Conservation (phyloP, 1,284 basidiomycete species). For the Cystobasidiaceae sp. region DNA sequence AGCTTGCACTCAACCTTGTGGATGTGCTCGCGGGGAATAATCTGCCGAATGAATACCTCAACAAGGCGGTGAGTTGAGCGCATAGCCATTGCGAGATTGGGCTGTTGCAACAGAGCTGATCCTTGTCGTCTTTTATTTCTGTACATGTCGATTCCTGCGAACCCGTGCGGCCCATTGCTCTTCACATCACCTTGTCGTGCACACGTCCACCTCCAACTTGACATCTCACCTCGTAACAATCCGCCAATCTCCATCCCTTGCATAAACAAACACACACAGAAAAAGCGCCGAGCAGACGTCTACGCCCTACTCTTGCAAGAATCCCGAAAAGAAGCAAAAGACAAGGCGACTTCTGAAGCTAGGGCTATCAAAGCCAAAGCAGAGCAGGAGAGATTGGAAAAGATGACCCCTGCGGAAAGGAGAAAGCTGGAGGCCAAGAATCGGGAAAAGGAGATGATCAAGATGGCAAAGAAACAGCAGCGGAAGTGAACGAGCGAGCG, state of each 20-base stretch:
- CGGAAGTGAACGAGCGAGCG: neutral
- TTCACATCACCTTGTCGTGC: neutral
- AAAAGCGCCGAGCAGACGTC: conserved; percentile 23
- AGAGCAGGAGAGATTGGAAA: conserved; percentile 20
- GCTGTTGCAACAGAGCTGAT: neutral
- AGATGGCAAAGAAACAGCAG: conserved; percentile 26
- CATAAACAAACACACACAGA: neutral
- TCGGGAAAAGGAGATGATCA: conserved; percentile 23
- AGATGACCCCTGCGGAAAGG: conserved; percentile 19
- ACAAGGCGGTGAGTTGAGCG: conserved; percentile 12
- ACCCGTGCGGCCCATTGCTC: neutral
- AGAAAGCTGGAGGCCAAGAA: conserved; percentile 18
- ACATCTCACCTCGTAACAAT: neutral
- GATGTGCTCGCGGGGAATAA: conserved; percentile 14
- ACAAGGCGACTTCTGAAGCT: conserved; percentile 8
- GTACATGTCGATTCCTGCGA: neutral
- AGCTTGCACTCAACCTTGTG: conserved; percentile 25
- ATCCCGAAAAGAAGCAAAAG: conserved; percentile 26
- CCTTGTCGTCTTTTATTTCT: neutral
- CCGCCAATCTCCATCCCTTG: no score
- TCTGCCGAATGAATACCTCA: conserved; percentile 7
- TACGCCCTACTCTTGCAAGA: conserved; percentile 14
- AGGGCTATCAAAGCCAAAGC: conserved; percentile 13
- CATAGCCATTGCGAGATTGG: neutral
- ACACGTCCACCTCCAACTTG: neutral